A percentile compares a stretch with the other conserved stretches of the same genome.
These are phyloP conservation scores for Mortierella sp. DNA, from an alignment of 371 early-diverging fungal genomes.

Conservation along the genomic window DNA sequence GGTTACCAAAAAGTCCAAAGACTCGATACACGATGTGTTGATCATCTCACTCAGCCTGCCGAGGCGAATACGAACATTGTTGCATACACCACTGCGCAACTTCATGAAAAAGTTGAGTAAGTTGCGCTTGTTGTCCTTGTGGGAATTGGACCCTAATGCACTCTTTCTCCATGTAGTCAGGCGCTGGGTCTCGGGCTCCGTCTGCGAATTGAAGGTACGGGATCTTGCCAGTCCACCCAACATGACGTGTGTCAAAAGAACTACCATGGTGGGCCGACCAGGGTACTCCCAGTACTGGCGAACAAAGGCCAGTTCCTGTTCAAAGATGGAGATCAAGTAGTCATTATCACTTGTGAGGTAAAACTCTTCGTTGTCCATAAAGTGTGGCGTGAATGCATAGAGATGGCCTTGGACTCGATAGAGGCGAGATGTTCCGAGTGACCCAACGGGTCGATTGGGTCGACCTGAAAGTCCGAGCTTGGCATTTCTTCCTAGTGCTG, in stretches of 20 bases:
- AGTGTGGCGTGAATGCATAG: constrained; percentile 89
- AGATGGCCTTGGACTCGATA: constrained; percentile 86
- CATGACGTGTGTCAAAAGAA: constrained; percentile 84
- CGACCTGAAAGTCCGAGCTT: constrained; percentile 85
- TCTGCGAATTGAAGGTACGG: constrained; percentile 22
- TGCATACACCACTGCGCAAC: constrained; percentile 76
- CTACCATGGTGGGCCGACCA: constrained; percentile 86
- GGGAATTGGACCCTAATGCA: constrained; percentile 33
- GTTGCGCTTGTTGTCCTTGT: constrained; percentile 65
- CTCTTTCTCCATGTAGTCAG: constrained; percentile 47
- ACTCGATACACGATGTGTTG: constrained; percentile 82
- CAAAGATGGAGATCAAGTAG: constrained; percentile 80
- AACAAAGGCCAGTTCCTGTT: constrained; percentile 82
- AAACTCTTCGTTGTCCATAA: constrained; percentile 89
- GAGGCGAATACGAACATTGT: constrained; percentile 76
- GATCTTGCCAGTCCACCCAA: constrained; percentile 62
- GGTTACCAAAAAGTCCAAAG: constrained; percentile 85
- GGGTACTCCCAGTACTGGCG: constrained; percentile 79
- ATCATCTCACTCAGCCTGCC: constrained; percentile 82
- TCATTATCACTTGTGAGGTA: constrained; percentile 87
- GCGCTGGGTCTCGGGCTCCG: constrained; percentile 29
- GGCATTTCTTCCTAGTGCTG: constrained; percentile 76
- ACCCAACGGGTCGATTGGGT: constrained; percentile 79
- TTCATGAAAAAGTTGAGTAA: constrained; percentile 88
- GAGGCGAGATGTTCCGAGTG: constrained; percentile 82